Evolutionary conservation across 306 rosid species (phyloP).

Genomic region (Inga oerstediana): DNA sequence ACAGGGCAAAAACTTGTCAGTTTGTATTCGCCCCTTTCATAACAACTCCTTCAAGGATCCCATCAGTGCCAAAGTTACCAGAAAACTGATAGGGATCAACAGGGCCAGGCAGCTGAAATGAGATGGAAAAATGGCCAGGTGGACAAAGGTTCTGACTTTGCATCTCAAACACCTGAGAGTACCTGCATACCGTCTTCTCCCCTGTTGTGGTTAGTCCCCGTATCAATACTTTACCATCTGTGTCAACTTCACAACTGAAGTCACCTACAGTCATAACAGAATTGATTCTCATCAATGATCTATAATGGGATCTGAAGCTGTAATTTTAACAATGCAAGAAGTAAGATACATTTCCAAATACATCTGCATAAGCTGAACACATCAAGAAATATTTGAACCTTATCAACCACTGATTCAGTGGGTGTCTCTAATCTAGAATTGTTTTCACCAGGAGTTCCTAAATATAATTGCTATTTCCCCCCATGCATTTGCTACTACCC

Average conservation of each 20-base stretch:
- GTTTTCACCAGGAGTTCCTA: neutral
- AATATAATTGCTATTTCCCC: neutral
- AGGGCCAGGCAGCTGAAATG: conserved; percentile 82
- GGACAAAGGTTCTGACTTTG: conserved; percentile 74
- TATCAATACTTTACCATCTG: conserved; percentile 61
- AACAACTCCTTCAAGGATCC: conserved; percentile 79
- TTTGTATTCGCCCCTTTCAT: conserved; percentile 46
- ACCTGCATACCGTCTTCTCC: conserved; percentile 62
- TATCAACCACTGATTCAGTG: neutral
- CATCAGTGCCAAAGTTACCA: conserved; percentile 74
- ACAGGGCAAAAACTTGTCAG: neutral
- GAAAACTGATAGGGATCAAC: conserved; percentile 67
- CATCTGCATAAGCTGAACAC: neutral
- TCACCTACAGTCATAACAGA: conserved; percentile 55
- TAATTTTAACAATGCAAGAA: conserved; percentile 1
- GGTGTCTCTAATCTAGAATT: neutral
- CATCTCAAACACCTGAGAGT: conserved; percentile 79
- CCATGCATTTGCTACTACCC: neutral
- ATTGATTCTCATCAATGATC: conserved; percentile 25
- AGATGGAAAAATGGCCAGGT: conserved; percentile 70
- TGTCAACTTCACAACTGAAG: conserved; percentile 67
- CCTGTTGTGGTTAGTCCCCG: conserved; percentile 76
- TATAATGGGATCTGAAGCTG: neutral
- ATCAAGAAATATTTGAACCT: neutral
- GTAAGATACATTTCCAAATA: neutral